Evolutionary conservation across 1,284 basidiomycete genomes (phyloP), one percentile per base, ranked within the genome.

Genomic region (Sanghuangporus weigelae): DNA sequence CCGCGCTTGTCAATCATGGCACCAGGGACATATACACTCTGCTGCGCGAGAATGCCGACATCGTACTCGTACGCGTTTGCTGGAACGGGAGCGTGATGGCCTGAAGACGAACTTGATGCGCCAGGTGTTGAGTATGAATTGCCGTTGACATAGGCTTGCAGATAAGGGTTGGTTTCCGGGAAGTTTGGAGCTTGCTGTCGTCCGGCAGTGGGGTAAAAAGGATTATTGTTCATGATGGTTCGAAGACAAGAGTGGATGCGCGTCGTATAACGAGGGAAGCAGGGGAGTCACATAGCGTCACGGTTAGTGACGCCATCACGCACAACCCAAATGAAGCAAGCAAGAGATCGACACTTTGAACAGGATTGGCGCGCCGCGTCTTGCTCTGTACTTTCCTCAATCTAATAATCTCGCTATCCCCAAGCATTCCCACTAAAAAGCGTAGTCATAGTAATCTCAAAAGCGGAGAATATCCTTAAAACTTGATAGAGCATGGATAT

Each of bases 21-120:
- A 21, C 92, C 92, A 16, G 91, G 91, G 36, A 93, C 92, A 73
- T 93, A 93, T 51, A 92, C 91, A 73, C 89, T 92, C 73, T 93
- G 91, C 71, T 93, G 91, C 6, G 91, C 91, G 51, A 93, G 80
- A 63, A 92, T 92, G 23, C 90, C 90, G 53, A 93, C 91, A 73
- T 93, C 90, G 71, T 93, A 93, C 73, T 93, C 90, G 73, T 93
- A 92, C 16, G 91, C 90, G 71, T 93, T 93, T n/a, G 90, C 87
- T 48, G 90, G 91, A 10, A 92, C 87, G n/a, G 89, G 90, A 0
- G 89, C 89, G 71, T 90, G 88, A 11, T 84, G 76, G n/a, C 87
- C 85, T 11, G 74, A 73, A 12, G 74, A 73, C 3, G 86, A 83
- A 36, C 68, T 66, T 38, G 55, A 36, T 39, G 84, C 77, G 26